A percentile compares a stretch with the other conserved stretches of the same genome.
These are phyloP conservation scores for Fragaria nilgerrensis DNA, from an alignment of 306 rosid species.

Conservation along the genomic window DNA sequence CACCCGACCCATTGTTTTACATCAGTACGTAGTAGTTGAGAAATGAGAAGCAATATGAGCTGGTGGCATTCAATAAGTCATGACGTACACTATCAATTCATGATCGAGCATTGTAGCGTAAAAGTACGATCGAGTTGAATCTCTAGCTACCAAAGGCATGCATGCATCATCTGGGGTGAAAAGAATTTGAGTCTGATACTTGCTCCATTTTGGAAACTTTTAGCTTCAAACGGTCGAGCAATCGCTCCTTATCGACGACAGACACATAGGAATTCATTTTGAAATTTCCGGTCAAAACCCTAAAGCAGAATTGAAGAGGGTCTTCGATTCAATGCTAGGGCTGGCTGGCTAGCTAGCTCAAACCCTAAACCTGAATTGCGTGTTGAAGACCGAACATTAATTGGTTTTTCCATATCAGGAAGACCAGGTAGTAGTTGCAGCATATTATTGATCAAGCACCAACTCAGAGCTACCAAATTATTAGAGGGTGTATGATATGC, in stretches of 20 bases:
- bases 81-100: neutral
- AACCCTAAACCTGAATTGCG: neutral
- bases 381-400: neutral
- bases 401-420: neutral
- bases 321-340: neutral
- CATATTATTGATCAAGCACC: slow-evolving; percentile 21
- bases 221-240: neutral
- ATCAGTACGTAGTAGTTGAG: neutral
- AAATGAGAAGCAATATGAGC: neutral
- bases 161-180: too few relatives aligned
- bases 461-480: slow-evolving; percentile 22
- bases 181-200: too few relatives aligned
- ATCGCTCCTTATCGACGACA: neutral
- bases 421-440: neutral
- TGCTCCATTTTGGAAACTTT: neutral
- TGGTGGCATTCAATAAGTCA: slow-evolving; percentile 17
- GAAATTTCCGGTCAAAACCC: neutral
- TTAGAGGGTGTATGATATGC: neutral
- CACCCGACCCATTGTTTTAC: slow-evolving; percentile 6
- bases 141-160: too few relatives aligned
- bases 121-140: too few relatives aligned
- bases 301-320: neutral
- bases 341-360: neutral
- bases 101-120: neutral
- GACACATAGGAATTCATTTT: neutral